Evolutionary conservation across 257 asterid species (phyloP).

Genomic region (Eustoma russellianum): DNA sequence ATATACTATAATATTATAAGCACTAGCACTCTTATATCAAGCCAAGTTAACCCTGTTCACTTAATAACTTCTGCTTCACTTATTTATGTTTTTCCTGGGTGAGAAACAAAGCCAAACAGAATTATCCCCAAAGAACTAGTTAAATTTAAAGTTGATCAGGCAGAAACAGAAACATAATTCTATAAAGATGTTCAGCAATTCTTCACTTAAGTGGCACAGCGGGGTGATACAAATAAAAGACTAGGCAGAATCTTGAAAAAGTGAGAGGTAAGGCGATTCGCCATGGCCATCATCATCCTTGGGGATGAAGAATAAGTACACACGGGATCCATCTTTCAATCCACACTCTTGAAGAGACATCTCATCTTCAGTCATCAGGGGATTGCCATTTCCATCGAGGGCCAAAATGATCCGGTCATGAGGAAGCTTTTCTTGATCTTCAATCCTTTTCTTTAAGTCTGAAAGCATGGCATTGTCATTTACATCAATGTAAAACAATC

Average conservation of each 20-base stretch:
- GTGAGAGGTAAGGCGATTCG: constrained; percentile 11
- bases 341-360: constrained; percentile 36
- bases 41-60: too few relatives aligned
- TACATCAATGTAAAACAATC: constrained; percentile 35
- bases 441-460: constrained; percentile 52
- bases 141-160: too few relatives aligned
- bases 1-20: too few relatives aligned
- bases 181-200: too few relatives aligned
- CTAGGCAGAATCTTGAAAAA: constrained; percentile 13
- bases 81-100: too few relatives aligned
- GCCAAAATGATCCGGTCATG: constrained; percentile 41
- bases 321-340: constrained; percentile 50
- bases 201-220: constrained; percentile 1
- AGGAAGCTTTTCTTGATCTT: constrained; percentile 43
- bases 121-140: too few relatives aligned
- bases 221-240: not conserved
- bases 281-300: constrained; percentile 6
- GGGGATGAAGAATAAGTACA: constrained; percentile 39
- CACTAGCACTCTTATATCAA: too few relatives aligned
- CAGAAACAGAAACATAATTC: too few relatives aligned
- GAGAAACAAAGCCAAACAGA: too few relatives aligned
- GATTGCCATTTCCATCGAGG: constrained; percentile 15
- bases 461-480: constrained; percentile 35
- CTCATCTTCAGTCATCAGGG: constrained; percentile 26
- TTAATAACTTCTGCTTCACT: too few relatives aligned